Percentiles rank a stretch among this genome's conserved stretches.
phyloP scores from a whole-genome alignment of 768 basidiomycete genomes.

The Boletus sp. region DNA sequence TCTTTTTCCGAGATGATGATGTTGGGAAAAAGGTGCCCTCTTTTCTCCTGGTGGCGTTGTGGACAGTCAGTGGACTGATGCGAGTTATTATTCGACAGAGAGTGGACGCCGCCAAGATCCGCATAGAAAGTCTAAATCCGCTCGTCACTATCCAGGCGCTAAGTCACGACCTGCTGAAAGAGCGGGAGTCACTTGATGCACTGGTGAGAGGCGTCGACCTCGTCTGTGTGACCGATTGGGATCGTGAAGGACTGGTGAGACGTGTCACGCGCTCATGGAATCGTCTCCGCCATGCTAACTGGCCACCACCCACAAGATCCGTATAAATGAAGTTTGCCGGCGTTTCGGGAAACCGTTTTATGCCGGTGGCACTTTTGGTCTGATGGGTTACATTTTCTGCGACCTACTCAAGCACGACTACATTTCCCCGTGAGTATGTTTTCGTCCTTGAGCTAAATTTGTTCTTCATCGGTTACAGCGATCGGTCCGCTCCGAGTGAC shows the following conservation, averaged over 20 bases:
- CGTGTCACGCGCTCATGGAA: not conserved
- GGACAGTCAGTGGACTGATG: conserved; percentile 39
- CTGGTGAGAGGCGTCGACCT: conserved; percentile 72
- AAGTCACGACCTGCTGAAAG: conserved; percentile 47
- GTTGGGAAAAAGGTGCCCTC: conserved; percentile 77
- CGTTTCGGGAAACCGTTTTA: conserved; percentile 78
- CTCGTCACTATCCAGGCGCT: conserved; percentile 79
- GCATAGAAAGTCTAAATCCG: conserved; percentile 90
- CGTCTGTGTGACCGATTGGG: conserved; percentile 84
- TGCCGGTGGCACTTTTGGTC: conserved; percentile 87
- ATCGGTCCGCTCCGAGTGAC: conserved; percentile 60
- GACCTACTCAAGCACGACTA: conserved; percentile 88
- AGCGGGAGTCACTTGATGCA: conserved; percentile 52
- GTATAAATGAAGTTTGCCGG: conserved; percentile 79
- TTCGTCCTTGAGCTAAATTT: conserved; percentile 6
- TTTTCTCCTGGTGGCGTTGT: conserved; percentile 35
- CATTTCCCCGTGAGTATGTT: conserved; percentile 70
- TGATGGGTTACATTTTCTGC: conserved; percentile 92
- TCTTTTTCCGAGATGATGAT: conserved; percentile 93
- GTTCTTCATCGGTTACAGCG: conserved; percentile 39
- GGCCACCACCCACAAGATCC: conserved; percentile 48
- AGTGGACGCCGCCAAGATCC: conserved; percentile 78
- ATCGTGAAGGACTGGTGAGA: conserved; percentile 69
- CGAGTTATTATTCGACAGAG: conserved; percentile 50
- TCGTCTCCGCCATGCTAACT: conserved; percentile 4